Conservation (phyloP, 352 stramenopile species). For the Aphanomyces stellatus region DNA sequence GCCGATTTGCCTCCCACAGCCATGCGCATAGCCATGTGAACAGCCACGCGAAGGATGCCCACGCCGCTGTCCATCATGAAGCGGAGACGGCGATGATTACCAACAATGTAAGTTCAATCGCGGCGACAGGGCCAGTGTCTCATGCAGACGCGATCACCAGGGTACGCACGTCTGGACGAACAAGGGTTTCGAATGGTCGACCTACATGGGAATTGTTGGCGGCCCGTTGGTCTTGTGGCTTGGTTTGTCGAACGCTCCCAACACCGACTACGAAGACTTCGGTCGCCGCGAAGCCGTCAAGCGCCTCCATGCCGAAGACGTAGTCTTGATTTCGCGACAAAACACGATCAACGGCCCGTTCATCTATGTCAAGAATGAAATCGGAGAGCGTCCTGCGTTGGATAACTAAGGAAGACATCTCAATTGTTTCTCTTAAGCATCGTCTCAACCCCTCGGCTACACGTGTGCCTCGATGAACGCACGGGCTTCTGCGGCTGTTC, state of each 20-base stretch:
- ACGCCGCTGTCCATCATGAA: slow-evolving; percentile 6
- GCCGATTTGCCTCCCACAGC: slow-evolving; percentile 6
- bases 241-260: slow-evolving; percentile 64
- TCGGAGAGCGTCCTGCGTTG: slow-evolving; percentile 10
- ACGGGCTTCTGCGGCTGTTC: not conserved
- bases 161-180: slow-evolving; percentile 66
- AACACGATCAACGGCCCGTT: slow-evolving; percentile 18
- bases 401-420: slow-evolving; percentile 9
- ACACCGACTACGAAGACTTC: slow-evolving; percentile 79
- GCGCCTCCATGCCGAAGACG: not conserved
- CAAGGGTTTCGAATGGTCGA: slow-evolving; percentile 80
- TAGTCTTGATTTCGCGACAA: slow-evolving; percentile 18
- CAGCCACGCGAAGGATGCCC: not conserved
- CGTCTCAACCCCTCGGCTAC: too few relatives aligned
- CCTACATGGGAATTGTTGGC: slow-evolving; percentile 64
- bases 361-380: slow-evolving; percentile 10
- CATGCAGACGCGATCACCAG: slow-evolving; percentile 22
- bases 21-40: slow-evolving; percentile 2
- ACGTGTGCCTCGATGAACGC: not conserved
- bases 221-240: slow-evolving; percentile 65
- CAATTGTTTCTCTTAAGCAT: too few relatives aligned
- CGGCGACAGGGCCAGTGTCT: not conserved
- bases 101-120: slow-evolving; percentile 56
- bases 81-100: slow-evolving; percentile 80
- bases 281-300: slow-evolving; percentile 28